Evolutionary conservation across 2,329 filamentous ascomycete species (phyloP).

Genomic region (Gnomoniopsis sp.): DNA sequence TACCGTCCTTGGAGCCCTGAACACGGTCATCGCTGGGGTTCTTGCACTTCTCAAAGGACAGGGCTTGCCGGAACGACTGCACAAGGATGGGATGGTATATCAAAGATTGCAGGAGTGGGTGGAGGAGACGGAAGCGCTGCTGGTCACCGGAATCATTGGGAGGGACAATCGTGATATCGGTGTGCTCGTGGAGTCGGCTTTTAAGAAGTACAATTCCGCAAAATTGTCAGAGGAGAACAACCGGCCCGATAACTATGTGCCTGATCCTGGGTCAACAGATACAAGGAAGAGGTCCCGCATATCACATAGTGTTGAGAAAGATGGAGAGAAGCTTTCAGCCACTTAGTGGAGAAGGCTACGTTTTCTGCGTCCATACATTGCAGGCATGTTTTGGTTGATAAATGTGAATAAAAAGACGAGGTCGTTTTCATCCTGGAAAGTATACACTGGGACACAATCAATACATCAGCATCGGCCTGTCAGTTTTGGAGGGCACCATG

Average conservation of each 20-base stretch:
- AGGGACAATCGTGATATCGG: conserved; percentile 39
- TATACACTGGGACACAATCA: too few relatives aligned
- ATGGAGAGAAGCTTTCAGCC: not conserved
- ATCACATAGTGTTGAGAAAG: not conserved
- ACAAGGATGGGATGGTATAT: conserved; percentile 44
- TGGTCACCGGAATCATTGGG: conserved; percentile 39
- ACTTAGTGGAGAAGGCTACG: not conserved
- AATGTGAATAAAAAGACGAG: too few relatives aligned
- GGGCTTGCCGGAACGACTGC: conserved; percentile 44
- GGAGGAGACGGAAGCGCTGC: conserved; percentile 46
- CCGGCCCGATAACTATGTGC: conserved; percentile 27
- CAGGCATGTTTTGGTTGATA: too few relatives aligned
- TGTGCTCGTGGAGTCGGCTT: conserved; percentile 37
- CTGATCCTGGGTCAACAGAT: not conserved
- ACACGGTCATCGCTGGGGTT: conserved; percentile 60
- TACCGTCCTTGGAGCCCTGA: conserved; percentile 57
- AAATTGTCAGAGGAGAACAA: conserved; percentile 40
- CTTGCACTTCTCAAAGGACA: conserved; percentile 53
- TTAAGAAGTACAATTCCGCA: conserved; percentile 40
- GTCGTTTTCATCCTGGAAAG: too few relatives aligned
- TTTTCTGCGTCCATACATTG: not conserved
- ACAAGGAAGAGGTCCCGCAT: not conserved
- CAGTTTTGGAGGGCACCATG: too few relatives aligned
- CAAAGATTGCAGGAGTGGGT: conserved; percentile 48
- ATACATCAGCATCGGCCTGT: too few relatives aligned